Evolutionary conservation across 2,329 filamentous ascomycete genomes (phyloP).

Genomic region (Scorias spongiosa): DNA sequence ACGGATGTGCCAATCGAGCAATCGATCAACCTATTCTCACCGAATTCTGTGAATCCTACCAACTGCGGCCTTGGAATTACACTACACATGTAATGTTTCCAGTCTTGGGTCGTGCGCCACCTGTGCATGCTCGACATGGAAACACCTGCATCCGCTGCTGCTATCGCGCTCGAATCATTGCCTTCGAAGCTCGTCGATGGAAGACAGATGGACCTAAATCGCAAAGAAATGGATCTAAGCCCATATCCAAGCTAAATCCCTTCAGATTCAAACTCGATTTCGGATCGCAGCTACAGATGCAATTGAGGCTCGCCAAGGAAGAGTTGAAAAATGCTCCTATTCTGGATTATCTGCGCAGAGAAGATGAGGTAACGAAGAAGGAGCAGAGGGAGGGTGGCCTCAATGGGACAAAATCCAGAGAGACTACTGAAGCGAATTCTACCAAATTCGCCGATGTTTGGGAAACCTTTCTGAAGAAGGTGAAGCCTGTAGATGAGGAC

Average conservation of each 20-base stretch:
- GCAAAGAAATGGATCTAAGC: too few species aligned
- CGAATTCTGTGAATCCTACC: too few species aligned
- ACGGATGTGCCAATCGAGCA: too few species aligned
- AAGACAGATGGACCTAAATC: not conserved
- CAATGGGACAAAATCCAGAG: conserved; percentile 8
- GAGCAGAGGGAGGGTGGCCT: conserved; percentile 4
- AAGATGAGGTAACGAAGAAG: conserved; percentile 2
- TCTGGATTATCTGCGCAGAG: conserved; percentile 14
- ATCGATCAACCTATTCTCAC: too few species aligned
- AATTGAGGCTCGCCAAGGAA: conserved; percentile 9
- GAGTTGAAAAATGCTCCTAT: conserved; percentile 19
- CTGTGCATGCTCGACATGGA: not conserved
- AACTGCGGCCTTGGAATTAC: too few species aligned
- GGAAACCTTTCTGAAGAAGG: not conserved
- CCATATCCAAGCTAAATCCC: too few species aligned
- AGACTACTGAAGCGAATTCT: not conserved
- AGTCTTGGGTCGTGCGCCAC: not conserved
- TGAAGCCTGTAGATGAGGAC: not conserved
- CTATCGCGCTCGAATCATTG: conserved; percentile 16
- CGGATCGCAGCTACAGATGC: conserved; percentile 10
- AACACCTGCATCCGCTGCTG: conserved; percentile 26
- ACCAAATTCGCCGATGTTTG: not conserved
- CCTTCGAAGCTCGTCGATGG: conserved; percentile 16
- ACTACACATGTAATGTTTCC: not conserved
- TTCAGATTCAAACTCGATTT: conserved; percentile 4